Evolutionary conservation across 164 flowering plant genomes (phyloP).

Genomic region (Liquidambar formosana): DNA sequence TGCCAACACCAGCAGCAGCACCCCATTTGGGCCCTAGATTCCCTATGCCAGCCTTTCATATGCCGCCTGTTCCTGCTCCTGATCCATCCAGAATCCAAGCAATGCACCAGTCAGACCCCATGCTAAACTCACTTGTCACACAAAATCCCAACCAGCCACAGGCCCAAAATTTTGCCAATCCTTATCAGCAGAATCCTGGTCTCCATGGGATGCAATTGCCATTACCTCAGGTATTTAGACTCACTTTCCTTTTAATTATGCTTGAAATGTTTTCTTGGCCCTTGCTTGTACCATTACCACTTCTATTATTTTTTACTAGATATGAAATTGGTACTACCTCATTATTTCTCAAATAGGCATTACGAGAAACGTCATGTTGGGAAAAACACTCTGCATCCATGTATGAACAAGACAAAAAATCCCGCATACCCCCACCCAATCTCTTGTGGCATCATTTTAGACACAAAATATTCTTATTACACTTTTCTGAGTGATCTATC

Average conservation of each 20-base stretch:
- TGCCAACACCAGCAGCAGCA: constrained; percentile 48
- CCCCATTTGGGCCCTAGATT: constrained; percentile 58
- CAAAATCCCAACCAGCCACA: constrained; percentile 39
- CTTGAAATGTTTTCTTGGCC: not conserved
- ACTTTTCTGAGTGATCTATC: not conserved
- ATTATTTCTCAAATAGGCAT: too few relatives aligned
- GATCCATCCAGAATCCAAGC: constrained; percentile 49
- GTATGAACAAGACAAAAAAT: not conserved
- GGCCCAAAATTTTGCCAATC: constrained; percentile 44
- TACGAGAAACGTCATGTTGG: too few relatives aligned
- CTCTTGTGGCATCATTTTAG: not conserved
- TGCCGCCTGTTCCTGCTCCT: constrained; percentile 43
- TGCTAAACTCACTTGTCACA: constrained; percentile 28
- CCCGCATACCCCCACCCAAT: not conserved
- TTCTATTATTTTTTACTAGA: not conserved
- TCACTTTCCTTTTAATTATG: not conserved
- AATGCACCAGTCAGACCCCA: constrained; percentile 37
- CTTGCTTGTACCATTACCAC: not conserved
- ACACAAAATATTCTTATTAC: not conserved
- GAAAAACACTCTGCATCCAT: not conserved
- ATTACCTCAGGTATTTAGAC: constrained; percentile 41
- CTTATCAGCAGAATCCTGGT: constrained; percentile 62
- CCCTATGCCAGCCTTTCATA: constrained; percentile 57
- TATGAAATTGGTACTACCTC: too few relatives aligned
- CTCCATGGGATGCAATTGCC: constrained; percentile 54